A percentile compares a stretch with the other conserved stretches of the same genome.
These are phyloP conservation scores for Castanospermum australe DNA, from an alignment of 306 rosid species.

Conservation along the genomic window DNA sequence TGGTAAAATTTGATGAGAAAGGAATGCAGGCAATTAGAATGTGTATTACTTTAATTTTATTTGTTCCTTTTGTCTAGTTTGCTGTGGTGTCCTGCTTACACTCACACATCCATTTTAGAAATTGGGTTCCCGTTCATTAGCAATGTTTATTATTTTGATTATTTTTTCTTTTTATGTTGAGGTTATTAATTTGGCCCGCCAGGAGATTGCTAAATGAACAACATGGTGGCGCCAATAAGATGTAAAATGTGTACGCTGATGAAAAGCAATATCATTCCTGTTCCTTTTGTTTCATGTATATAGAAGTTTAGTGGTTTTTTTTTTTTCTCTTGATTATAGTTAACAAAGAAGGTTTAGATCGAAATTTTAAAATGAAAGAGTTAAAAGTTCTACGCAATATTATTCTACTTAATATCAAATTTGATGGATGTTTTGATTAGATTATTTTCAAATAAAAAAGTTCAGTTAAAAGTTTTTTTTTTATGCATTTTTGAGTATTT, in stretches of 20 bases:
- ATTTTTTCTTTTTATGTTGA: not conserved
- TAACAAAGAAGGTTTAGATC: too few species aligned
- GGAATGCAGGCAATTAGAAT: conserved; percentile 22
- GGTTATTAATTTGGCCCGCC: conserved; percentile 22
- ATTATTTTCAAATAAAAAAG: too few species aligned
- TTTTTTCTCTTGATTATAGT: not conserved
- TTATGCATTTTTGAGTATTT: too few species aligned
- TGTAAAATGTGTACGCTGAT: conserved; percentile 23
- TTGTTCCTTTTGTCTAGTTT: conserved; percentile 32
- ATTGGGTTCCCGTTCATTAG: conserved; percentile 15
- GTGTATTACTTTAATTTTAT: conserved; percentile 25
- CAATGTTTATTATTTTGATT: not conserved
- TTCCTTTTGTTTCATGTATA: not conserved
- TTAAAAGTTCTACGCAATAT: too few species aligned
- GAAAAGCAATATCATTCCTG: not conserved
- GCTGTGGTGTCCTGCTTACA: conserved; percentile 26
- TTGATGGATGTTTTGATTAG: too few species aligned
- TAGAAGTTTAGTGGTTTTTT: not conserved
- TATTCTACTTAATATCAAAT: too few species aligned
- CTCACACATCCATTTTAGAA: conserved; percentile 30
- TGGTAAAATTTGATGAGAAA: conserved; percentile 21
- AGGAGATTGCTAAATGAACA: not conserved
- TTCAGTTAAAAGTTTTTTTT: too few species aligned
- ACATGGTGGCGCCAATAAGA: conserved; percentile 3
- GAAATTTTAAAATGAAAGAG: too few species aligned